phyloP scores from a whole-genome alignment of 2,329 filamentous ascomycete species.

The Scytalidium sp. region DNA sequence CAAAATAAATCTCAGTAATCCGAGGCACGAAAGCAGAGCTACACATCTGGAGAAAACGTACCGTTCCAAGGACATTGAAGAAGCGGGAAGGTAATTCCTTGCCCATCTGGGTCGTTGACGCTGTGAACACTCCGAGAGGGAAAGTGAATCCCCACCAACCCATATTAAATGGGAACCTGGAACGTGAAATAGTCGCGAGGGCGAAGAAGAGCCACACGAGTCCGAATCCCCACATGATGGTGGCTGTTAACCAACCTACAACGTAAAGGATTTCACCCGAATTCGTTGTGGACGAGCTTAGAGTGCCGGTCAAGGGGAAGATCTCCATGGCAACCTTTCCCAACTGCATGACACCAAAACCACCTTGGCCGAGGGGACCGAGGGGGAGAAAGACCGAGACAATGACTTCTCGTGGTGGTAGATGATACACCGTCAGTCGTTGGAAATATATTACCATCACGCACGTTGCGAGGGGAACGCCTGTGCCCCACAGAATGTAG shows the following conservation, averaged over 20 bases:
- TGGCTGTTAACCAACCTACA: constrained; percentile 27
- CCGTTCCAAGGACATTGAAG: constrained; percentile 36
- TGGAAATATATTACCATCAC: constrained; percentile 67
- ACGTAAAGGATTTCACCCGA: constrained; percentile 2
- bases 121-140: constrained; percentile 42
- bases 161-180: constrained; percentile 42
- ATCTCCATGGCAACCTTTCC: constrained; percentile 2
- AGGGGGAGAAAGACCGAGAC: constrained; percentile 1
- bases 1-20: neutral
- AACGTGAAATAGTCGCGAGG: constrained; percentile 33
- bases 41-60: constrained; percentile 14
- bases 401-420: constrained; percentile 25
- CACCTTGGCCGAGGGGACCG: constrained; percentile 2
- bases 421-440: constrained; percentile 60
- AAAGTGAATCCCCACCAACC: constrained; percentile 49
- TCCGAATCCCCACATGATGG: constrained; percentile 44
- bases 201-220: constrained; percentile 42
- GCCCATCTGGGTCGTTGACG: constrained; percentile 37
- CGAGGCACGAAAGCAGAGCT: neutral
- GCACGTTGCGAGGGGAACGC: constrained; percentile 55
- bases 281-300: neutral
- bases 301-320: neutral
- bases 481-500: constrained; percentile 67
- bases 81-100: constrained; percentile 39
- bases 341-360: constrained; percentile 4